These are phyloP conservation scores for Berkeleyomyces basicola DNA, from an alignment of 2,329 filamentous ascomycete genomes.

Conservation along the genomic window DNA sequence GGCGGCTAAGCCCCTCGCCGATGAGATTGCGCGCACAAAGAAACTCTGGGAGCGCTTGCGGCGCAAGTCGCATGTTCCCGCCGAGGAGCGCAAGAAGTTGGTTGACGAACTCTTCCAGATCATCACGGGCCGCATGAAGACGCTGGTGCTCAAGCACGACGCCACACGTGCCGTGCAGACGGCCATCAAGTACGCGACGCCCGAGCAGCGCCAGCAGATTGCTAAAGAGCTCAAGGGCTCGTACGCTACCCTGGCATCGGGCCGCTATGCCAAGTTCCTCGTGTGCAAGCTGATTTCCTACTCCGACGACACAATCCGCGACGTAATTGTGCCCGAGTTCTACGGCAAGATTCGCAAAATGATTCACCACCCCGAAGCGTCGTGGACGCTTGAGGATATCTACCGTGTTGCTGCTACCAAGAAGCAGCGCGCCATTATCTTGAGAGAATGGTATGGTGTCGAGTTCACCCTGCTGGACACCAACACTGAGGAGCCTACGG, in stretches of 20 bases:
- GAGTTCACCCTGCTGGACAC: slow-evolving; percentile 71
- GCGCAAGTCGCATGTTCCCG: slow-evolving; percentile 81
- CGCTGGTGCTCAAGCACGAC: slow-evolving; percentile 97
- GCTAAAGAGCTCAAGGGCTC: slow-evolving; percentile 71
- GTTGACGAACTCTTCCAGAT: slow-evolving; percentile 83
- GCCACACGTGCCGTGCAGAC: slow-evolving; percentile 93
- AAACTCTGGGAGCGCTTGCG: slow-evolving; percentile 93
- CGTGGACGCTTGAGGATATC: slow-evolving; percentile 95
- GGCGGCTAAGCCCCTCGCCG: slow-evolving; percentile 81
- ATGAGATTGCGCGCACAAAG: slow-evolving; percentile 76
- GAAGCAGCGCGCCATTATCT: slow-evolving; percentile 67
- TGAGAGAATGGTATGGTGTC: slow-evolving; percentile 91
- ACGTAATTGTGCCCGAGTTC: slow-evolving; percentile 85
- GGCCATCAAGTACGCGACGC: slow-evolving; percentile 84
- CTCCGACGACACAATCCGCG: slow-evolving; percentile 70
- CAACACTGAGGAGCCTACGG: slow-evolving; percentile 37
- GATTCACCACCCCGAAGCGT: slow-evolving; percentile 90
- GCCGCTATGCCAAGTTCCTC: slow-evolving; percentile 92
- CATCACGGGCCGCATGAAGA: slow-evolving; percentile 77
- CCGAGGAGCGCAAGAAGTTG: slow-evolving; percentile 72
- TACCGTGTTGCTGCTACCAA: slow-evolving; percentile 78
- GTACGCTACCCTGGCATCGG: slow-evolving; percentile 75
- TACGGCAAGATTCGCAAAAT: slow-evolving; percentile 83
- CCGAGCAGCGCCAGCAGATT: slow-evolving; percentile 71
- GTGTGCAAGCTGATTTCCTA: slow-evolving; percentile 93